Evolutionary conservation across 768 basidiomycete species (phyloP).

Genomic region (Tulasnella sp.): DNA sequence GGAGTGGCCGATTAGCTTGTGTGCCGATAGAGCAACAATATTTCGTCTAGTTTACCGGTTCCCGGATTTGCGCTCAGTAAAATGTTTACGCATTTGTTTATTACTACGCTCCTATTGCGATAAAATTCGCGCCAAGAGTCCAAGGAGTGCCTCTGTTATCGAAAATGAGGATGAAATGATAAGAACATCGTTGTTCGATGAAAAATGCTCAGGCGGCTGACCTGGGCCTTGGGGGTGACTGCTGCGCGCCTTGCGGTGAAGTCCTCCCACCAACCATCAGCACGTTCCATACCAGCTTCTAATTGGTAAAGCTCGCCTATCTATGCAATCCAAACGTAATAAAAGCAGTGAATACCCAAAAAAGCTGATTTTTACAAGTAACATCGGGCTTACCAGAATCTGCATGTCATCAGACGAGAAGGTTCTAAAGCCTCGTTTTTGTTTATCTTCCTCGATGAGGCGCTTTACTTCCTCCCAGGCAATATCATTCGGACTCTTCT

Average conservation of each 20-base stretch:
- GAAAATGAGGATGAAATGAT: neutral
- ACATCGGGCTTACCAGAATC: neutral
- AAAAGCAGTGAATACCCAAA: too few relatives aligned
- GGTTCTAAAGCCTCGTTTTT: neutral
- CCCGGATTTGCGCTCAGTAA: neutral
- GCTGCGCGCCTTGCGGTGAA: neutral
- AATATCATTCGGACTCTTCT: neutral
- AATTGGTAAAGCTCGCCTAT: neutral
- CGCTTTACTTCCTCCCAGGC: neutral
- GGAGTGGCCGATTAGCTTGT: neutral
- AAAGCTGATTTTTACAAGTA: neutral
- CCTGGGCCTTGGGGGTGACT: neutral
- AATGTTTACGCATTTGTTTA: neutral
- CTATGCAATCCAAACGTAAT: neutral
- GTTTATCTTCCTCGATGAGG: neutral
- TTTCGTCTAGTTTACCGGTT: neutral
- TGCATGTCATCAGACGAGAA: neutral
- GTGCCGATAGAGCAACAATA: neutral
- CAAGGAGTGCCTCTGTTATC: neutral
- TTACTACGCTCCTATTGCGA: neutral
- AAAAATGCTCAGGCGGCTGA: neutral
- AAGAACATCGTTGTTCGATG: neutral
- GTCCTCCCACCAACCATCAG: neutral
- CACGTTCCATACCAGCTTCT: neutral
- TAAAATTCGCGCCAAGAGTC: slow-evolving; percentile 4